These are phyloP conservation scores for Magnaporthiopsis incrustans DNA, from an alignment of 2,329 filamentous ascomycete genomes.

Conservation along the genomic window DNA sequence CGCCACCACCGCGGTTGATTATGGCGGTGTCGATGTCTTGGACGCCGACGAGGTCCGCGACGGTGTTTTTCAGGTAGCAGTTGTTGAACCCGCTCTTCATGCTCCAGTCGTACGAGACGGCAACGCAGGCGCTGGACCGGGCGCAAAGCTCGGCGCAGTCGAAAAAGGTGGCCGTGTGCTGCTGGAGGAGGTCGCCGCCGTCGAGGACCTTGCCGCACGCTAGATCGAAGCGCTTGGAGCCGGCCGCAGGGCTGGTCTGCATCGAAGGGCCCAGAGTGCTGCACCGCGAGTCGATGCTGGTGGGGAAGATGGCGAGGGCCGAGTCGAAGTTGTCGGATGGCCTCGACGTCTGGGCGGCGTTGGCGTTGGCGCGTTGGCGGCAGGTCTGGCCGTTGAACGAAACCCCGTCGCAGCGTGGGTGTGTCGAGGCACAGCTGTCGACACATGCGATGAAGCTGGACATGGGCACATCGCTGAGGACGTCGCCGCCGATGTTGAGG, in stretches of 20 bases:
- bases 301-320: conserved; percentile 19
- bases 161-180: conserved; percentile 19
- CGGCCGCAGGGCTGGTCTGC: conserved; percentile 4
- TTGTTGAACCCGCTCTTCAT: conserved; percentile 22
- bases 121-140: conserved; percentile 17
- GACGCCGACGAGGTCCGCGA: not conserved
- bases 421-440: conserved; percentile 22
- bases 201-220: conserved; percentile 20
- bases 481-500: conserved; percentile 15
- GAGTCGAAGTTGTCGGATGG: conserved; percentile 15
- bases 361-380: conserved; percentile 17
- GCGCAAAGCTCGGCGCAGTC: conserved; percentile 22
- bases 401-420: conserved; percentile 21
- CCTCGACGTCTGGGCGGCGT: conserved; percentile 11
- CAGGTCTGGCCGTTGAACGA: conserved; percentile 20
- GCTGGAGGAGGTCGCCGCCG: conserved; percentile 20
- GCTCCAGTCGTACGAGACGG: conserved; percentile 19
- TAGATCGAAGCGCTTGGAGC: conserved; percentile 15
- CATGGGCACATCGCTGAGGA: conserved; percentile 14
- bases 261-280: conserved; percentile 13
- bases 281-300: conserved; percentile 19
- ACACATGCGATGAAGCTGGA: conserved; percentile 18
- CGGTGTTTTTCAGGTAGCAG: conserved; percentile 22
- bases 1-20: conserved; percentile 7
- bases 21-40: conserved; percentile 10